Percentiles rank a stretch among this genome's conserved stretches.
phyloP scores from a whole-genome alignment of 2,329 filamentous ascomycete species.

The Penicillium sp. region DNA sequence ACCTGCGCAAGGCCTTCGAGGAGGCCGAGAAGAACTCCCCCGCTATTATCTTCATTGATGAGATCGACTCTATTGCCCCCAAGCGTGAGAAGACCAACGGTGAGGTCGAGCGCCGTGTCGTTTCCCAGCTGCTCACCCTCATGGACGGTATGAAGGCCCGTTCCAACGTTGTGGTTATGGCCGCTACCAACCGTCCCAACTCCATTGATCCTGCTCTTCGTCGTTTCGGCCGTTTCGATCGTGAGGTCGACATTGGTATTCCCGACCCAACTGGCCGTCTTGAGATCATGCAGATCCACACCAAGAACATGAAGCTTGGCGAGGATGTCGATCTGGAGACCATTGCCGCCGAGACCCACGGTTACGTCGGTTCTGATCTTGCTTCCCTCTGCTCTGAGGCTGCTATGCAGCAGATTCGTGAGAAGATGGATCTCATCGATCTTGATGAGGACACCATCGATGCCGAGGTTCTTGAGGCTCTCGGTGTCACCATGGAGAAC shows the following conservation, averaged over 20 bases:
- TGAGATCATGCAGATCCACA: conserved; percentile 98
- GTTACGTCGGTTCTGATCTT: conserved; percentile 98
- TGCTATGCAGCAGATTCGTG: conserved; percentile 99
- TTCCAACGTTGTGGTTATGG: conserved; percentile 98
- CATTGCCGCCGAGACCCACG: conserved; percentile 96
- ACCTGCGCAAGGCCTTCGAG: conserved; percentile 97
- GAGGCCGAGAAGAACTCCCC: conserved; percentile 99
- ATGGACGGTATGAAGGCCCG: conserved; percentile 99
- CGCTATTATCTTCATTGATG: conserved; percentile 99
- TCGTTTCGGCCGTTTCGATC: conserved; percentile 98
- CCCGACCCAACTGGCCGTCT: conserved; percentile 97
- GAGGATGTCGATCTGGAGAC: conserved; percentile 97
- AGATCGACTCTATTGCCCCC: conserved; percentile 97
- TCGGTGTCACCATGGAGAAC: conserved; percentile 99
- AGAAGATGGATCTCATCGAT: conserved; percentile 99
- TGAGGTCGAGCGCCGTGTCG: conserved; percentile 96
- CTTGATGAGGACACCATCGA: conserved; percentile 99
- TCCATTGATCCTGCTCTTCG: conserved; percentile 96
- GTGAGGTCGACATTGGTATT: conserved; percentile 97
- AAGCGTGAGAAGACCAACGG: conserved; percentile 99
- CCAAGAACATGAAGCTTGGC: conserved; percentile 99
- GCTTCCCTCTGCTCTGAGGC: conserved; percentile 98
- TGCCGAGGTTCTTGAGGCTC: conserved; percentile 94
- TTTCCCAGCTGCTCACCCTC: conserved; percentile 92
- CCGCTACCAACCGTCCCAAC: conserved; percentile 97